A percentile compares a stretch with the other conserved stretches of the same genome.
Conservation (phyloP, 176 grass and related monocot species). For the Miscanthus lutarioriparius region DNA sequence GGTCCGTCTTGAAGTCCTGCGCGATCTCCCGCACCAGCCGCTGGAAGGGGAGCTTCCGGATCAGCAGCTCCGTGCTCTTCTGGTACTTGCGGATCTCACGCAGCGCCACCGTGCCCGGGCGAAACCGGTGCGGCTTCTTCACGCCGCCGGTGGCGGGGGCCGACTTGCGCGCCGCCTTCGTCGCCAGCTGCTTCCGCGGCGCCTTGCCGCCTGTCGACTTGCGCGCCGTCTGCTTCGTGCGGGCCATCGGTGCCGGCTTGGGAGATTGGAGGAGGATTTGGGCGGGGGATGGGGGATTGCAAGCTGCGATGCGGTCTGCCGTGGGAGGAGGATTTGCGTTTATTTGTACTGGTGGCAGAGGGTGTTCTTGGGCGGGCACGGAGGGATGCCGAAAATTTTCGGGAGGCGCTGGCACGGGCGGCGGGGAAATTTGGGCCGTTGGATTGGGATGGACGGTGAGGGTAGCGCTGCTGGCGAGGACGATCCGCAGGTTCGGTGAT, state of each 20-base stretch:
- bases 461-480: neutral
- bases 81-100: slow-evolving; percentile 88
- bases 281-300: neutral
- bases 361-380: neutral
- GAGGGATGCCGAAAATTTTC: neutral
- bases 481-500: neutral
- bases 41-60: slow-evolving; percentile 88
- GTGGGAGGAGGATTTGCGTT: neutral
- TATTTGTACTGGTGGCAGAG: neutral
- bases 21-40: slow-evolving; percentile 78
- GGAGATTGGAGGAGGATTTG: neutral
- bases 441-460: neutral
- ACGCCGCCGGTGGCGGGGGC: slow-evolving; percentile 81
- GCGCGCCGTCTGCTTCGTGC: slow-evolving; percentile 82
- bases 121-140: slow-evolving; percentile 91
- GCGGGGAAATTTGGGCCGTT: neutral
- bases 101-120: slow-evolving; percentile 67
- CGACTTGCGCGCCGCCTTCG: slow-evolving; percentile 87
- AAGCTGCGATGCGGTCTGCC: neutral
- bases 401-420: neutral
- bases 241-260: slow-evolving; percentile 66
- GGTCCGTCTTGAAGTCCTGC: slow-evolving; percentile 92
- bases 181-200: slow-evolving; percentile 83
- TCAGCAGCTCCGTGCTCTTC: slow-evolving; percentile 96
- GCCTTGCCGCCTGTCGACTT: slow-evolving; percentile 89